Conservation (phyloP, 495 filamentous ascomycete species). For the Lepidopterella palustris region DNA sequence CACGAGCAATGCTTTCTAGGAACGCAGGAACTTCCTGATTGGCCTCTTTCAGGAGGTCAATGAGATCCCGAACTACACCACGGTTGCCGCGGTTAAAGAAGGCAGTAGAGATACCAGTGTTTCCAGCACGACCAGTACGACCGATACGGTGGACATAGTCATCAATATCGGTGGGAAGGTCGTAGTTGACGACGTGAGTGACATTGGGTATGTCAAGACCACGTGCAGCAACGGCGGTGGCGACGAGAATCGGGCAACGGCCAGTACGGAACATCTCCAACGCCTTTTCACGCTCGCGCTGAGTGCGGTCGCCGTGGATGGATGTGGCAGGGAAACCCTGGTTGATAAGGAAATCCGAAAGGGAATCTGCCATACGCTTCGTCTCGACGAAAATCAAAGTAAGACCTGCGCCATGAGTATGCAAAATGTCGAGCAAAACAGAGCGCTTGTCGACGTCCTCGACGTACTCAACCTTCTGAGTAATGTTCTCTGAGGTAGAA, state of each 20-base stretch:
- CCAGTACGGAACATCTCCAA: slow-evolving; percentile 92
- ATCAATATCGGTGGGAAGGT: slow-evolving; percentile 96
- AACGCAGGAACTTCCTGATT: slow-evolving; percentile 93
- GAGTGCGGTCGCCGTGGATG: slow-evolving; percentile 96
- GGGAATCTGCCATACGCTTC: slow-evolving; percentile 97
- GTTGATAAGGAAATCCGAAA: slow-evolving; percentile 96
- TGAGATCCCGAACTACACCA: slow-evolving; percentile 87
- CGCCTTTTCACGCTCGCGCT: slow-evolving; percentile 97
- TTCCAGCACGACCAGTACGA: slow-evolving; percentile 99
- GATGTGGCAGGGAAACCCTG: slow-evolving; percentile 95
- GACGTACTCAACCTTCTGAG: slow-evolving; percentile 96
- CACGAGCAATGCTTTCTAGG: slow-evolving; percentile 92
- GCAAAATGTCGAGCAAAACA: slow-evolving; percentile 91
- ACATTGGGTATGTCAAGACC: slow-evolving; percentile 56
- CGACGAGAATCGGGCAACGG: slow-evolving; percentile 91
- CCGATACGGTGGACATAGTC: slow-evolving; percentile 99
- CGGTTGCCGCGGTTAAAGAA: slow-evolving; percentile 99
- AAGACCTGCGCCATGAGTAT: slow-evolving; percentile 85
- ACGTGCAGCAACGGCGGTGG: slow-evolving; percentile 95
- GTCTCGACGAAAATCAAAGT: slow-evolving; percentile 99
- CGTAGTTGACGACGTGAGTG: slow-evolving; percentile 98
- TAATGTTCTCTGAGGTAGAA: slow-evolving; percentile 99
- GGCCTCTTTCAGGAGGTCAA: slow-evolving; percentile 94
- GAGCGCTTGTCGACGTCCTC: slow-evolving; percentile 97
- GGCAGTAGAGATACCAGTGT: slow-evolving; percentile 95